A percentile compares a stretch with the other conserved stretches of the same genome.
Conservation (phyloP, 495 filamentous ascomycete species). For the Xylaria acuta region DNA sequence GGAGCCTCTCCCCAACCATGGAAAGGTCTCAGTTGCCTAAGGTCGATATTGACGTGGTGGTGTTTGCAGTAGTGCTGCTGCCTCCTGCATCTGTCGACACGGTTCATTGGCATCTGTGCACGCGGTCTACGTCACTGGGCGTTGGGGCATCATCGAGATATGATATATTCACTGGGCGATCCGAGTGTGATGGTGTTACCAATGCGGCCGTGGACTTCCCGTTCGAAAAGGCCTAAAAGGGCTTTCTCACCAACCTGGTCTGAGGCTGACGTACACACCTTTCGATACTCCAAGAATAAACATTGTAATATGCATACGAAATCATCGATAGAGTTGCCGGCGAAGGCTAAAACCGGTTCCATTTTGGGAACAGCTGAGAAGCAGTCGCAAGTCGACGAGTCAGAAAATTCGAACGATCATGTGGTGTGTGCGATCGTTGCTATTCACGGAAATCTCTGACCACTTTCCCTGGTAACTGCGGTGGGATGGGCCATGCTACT, state of each 20-base stretch:
- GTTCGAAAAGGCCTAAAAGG: neutral
- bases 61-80: constrained; percentile 12
- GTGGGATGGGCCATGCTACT: constrained; percentile 24
- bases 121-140: constrained; percentile 12
- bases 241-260: neutral
- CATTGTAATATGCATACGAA: neutral
- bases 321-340: neutral
- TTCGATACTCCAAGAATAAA: neutral
- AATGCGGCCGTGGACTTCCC: constrained; percentile 2
- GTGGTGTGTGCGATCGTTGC: constrained; percentile 22
- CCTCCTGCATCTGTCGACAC: constrained; percentile 2
- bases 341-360: constrained; percentile 15
- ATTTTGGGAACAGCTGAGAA: constrained; percentile 11
- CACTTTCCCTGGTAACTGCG: constrained; percentile 19
- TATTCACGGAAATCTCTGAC: constrained; percentile 24
- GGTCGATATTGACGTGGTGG: neutral
- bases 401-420: constrained; percentile 23
- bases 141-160: constrained; percentile 15
- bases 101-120: constrained; percentile 4
- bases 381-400: constrained; percentile 16
- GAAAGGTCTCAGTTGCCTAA: constrained; percentile 10
- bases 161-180: neutral
- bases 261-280: neutral
- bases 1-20: constrained; percentile 1
- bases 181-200: constrained; percentile 18